These are phyloP conservation scores for Saccharomyces hybrid DNA, from an alignment of 1,139 yeast genomes.

Conservation along the genomic window DNA sequence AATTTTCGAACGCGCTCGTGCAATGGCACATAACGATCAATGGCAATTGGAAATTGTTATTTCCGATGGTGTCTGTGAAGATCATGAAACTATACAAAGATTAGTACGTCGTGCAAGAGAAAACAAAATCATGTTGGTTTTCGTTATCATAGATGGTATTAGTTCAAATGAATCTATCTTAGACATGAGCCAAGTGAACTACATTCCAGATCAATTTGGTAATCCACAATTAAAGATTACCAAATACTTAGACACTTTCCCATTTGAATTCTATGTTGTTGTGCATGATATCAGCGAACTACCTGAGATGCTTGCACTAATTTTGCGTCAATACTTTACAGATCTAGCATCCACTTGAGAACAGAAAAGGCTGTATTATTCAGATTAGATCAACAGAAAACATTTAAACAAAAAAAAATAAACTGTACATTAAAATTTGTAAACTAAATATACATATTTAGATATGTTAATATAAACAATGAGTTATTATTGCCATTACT, in stretches of 20 bases:
- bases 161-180: conserved; percentile 77
- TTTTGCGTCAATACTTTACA: conserved; percentile 84
- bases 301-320: conserved; percentile 84
- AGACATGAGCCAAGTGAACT: conserved; percentile 91
- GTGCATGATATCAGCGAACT: conserved; percentile 82
- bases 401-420: neutral
- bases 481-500: neutral
- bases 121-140: conserved; percentile 87
- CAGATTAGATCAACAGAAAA: neutral
- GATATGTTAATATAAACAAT: neutral
- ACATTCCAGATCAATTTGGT: conserved; percentile 63
- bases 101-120: conserved; percentile 89
- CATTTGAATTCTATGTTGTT: conserved; percentile 93
- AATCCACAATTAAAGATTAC: conserved; percentile 67
- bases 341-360: conserved; percentile 42
- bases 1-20: conserved; percentile 60
- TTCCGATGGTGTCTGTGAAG: conserved; percentile 96
- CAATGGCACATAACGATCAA: conserved; percentile 51
- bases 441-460: neutral
- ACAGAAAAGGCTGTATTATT: neutral
- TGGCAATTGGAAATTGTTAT: conserved; percentile 93
- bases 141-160: conserved; percentile 87
- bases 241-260: conserved; percentile 85
- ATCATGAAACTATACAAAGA: conserved; percentile 72
- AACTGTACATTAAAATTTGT: neutral